phyloP scores from a whole-genome alignment of 2,329 filamentous ascomycete genomes.

The Penicillium glabrum region DNA sequence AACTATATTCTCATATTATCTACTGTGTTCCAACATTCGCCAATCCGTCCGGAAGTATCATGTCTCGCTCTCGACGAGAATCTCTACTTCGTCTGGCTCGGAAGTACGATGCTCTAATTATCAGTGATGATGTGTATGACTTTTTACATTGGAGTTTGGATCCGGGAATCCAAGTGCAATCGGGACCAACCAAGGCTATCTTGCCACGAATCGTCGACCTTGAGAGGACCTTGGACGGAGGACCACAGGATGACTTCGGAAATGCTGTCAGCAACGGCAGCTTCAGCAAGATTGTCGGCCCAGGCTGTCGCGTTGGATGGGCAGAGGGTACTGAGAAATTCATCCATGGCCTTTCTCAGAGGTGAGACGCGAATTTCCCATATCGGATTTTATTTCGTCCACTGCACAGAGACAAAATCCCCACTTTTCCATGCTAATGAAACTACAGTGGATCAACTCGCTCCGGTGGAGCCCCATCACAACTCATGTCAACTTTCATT shows the following conservation, averaged over 20 bases:
- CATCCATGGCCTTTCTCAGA: conserved; percentile 54
- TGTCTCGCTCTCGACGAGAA: conserved; percentile 51
- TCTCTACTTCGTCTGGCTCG: conserved; percentile 70
- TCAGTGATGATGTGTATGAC: conserved; percentile 89
- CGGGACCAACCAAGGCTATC: no score
- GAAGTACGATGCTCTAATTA: conserved; percentile 70
- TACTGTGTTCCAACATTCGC: conserved; percentile 22
- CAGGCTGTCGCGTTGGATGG: conserved; percentile 81
- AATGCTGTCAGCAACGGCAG: conserved; percentile 78
- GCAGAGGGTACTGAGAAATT: conserved; percentile 66
- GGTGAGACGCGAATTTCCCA: conserved; percentile 38
- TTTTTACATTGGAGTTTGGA: conserved; percentile 67
- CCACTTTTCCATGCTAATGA: not conserved
- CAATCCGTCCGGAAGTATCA: conserved; percentile 19
- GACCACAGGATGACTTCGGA: conserved; percentile 63
- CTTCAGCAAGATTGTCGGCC: conserved; percentile 80
- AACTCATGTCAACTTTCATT: conserved; percentile 57
- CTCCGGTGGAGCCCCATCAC: conserved; percentile 58
- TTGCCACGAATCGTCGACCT: conserved; percentile 75
- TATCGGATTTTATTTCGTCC: no score
- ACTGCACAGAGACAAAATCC: no score
- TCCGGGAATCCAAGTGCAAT: conserved; percentile 31
- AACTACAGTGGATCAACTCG: conserved; percentile 28
- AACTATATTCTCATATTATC: conserved; percentile 21
- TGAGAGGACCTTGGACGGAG: conserved; percentile 63